Percentiles rank a stretch among this genome's conserved stretches.
These are phyloP conservation scores for Lactarius quietus DNA, from an alignment of 768 basidiomycete genomes.

Conservation along the genomic window DNA sequence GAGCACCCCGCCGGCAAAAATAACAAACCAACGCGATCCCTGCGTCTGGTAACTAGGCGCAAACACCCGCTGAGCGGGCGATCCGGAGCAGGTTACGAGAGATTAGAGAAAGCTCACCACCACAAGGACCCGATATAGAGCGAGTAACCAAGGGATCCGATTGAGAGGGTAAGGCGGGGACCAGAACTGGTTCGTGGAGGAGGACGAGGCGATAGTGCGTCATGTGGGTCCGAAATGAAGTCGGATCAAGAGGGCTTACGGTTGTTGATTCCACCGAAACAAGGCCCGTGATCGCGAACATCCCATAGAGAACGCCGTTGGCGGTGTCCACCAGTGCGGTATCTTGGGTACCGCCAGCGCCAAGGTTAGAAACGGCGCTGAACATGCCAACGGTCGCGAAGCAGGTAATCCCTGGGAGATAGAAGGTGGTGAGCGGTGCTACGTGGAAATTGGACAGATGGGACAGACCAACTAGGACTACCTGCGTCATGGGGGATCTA, in stretches of 20 bases:
- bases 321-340: conserved; percentile 39
- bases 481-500: conserved; percentile 25
- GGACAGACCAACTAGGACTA: conserved; percentile 24
- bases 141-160: conserved; percentile 52
- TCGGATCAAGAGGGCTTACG: conserved; percentile 26
- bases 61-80: neutral
- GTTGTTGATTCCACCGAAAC: conserved; percentile 38
- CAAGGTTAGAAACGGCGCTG: conserved; percentile 38
- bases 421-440: neutral
- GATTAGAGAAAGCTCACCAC: conserved; percentile 34
- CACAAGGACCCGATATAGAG: conserved; percentile 47
- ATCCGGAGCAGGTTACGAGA: neutral
- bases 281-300: conserved; percentile 42
- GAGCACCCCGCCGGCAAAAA: conserved; percentile 47
- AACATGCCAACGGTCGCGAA: conserved; percentile 41
- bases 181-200: conserved; percentile 38
- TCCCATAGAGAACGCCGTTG: conserved; percentile 42
- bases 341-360: conserved; percentile 41
- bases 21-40: conserved; percentile 43
- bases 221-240: neutral
- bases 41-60: conserved; percentile 36
- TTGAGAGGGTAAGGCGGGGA: conserved; percentile 44
- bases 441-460: neutral
- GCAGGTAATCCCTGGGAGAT: conserved; percentile 26
- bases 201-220: neutral